phyloP scores from a whole-genome alignment of 148 eudicot genomes.

The Heliosperma pusillum region DNA sequence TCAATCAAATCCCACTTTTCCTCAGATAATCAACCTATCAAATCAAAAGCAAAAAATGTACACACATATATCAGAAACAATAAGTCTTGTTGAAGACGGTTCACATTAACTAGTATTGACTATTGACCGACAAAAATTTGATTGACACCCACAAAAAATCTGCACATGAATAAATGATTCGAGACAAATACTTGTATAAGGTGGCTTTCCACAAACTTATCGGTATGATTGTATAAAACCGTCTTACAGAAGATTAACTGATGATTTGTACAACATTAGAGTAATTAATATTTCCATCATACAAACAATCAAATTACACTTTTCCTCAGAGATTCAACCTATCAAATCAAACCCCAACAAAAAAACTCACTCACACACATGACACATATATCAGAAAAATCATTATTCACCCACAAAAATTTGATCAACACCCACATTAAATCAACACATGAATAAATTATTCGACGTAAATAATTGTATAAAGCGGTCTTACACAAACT shows the following conservation, averaged over 20 bases:
- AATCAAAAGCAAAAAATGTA: slow-evolving; percentile 2
- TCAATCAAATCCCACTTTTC: slow-evolving; percentile 11
- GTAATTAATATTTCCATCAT: too few species aligned
- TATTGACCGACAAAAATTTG: slow-evolving; percentile 1
- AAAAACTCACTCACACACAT: neutral
- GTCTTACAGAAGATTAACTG: too few species aligned
- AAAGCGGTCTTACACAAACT: too few species aligned
- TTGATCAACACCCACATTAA: neutral
- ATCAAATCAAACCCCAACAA: slow-evolving; percentile 12
- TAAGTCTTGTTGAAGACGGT: too few species aligned
- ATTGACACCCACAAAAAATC: neutral
- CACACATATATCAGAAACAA: neutral
- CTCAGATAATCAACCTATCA: slow-evolving; percentile 2
- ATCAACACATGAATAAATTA: too few species aligned
- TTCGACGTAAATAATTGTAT: too few species aligned
- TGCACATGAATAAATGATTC: too few species aligned
- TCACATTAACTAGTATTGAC: too few species aligned
- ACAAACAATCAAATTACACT: neutral
- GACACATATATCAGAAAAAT: neutral
- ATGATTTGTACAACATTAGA: too few species aligned
- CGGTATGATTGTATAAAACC: too few species aligned
- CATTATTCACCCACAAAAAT: neutral
- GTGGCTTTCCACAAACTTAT: too few species aligned
- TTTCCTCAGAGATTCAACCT: slow-evolving; percentile 6
- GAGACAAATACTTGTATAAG: too few species aligned